A percentile compares a stretch with the other conserved stretches of the same genome.
phyloP scores from a whole-genome alignment of 306 rosid species.

The Spatholobus suberectus region DNA sequence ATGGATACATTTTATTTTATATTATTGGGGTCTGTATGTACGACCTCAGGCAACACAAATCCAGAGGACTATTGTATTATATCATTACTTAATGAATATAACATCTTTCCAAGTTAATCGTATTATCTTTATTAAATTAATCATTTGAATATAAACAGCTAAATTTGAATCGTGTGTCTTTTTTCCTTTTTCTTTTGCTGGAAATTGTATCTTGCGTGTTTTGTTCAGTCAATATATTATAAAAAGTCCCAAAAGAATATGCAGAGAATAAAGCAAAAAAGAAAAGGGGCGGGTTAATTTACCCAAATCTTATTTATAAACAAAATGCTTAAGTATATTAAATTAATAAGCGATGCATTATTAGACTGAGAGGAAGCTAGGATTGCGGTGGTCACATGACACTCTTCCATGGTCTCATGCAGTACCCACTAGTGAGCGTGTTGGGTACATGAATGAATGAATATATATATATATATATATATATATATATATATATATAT shows the following conservation, averaged over 20 bases:
- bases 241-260: slow-evolving; percentile 29
- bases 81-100: slow-evolving; percentile 1
- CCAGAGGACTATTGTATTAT: slow-evolving; percentile 50
- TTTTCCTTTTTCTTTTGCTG: slow-evolving; percentile 24
- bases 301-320: neutral
- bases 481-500: too few relatives aligned
- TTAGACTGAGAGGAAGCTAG: slow-evolving; percentile 52
- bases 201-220: slow-evolving; percentile 22
- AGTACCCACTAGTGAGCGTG: slow-evolving; percentile 37
- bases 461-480: too few relatives aligned
- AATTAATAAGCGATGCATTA: slow-evolving; percentile 36
- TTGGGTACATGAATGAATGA: slow-evolving; percentile 21
- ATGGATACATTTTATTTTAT: slow-evolving; percentile 6
- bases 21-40: slow-evolving; percentile 26
- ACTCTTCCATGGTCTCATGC: slow-evolving; percentile 44
- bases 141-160: neutral
- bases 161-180: slow-evolving; percentile 39
- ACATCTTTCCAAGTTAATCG: slow-evolving; percentile 22
- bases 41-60: slow-evolving; percentile 61
- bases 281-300: slow-evolving; percentile 22
- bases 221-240: slow-evolving; percentile 32
- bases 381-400: slow-evolving; percentile 79
- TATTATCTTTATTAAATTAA: slow-evolving; percentile 33
- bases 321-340: neutral
- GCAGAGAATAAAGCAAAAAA: slow-evolving; percentile 47